Conservation (phyloP, 208 protist genomes). For the Acanthamoeba lenticulata region DNA sequence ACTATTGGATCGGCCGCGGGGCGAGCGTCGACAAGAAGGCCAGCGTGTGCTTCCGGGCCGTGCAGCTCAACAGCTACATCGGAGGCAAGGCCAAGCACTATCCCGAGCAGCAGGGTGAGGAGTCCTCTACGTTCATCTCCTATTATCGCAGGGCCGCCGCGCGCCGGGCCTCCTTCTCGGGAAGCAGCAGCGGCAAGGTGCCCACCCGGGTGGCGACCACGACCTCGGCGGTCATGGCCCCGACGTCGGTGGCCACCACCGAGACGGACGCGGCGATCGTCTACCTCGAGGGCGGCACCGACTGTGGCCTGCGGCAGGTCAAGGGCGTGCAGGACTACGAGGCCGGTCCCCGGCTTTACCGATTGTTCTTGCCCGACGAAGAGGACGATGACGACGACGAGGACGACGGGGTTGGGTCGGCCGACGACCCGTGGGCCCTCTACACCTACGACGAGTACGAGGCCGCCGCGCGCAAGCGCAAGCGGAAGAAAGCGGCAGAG, state of each 20-base stretch:
- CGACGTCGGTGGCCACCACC: background rate
- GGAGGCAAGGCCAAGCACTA: slow-evolving; percentile 56
- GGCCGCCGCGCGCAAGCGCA: background rate
- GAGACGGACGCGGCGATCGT: background rate
- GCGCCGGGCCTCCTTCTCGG: background rate
- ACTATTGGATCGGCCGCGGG: slow-evolving; percentile 13
- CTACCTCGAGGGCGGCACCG: slow-evolving; percentile 30
- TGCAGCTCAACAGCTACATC: slow-evolving; percentile 51
- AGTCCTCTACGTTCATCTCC: background rate
- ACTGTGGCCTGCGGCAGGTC: background rate
- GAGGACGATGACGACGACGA: background rate
- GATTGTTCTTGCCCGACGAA: background rate
- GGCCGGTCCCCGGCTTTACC: background rate
- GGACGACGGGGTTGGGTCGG: background rate
- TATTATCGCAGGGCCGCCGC: background rate
- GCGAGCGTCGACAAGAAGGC: slow-evolving; percentile 19
- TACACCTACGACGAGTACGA: background rate
- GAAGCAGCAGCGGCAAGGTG: background rate
- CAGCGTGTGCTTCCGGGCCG: slow-evolving; percentile 40
- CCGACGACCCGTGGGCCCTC: background rate
- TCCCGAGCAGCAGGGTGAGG: slow-evolving; percentile 26
- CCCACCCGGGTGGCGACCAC: background rate
- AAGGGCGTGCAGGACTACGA: background rate
- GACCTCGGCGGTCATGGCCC: background rate
- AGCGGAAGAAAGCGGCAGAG: background rate